A percentile compares a stretch with the other conserved stretches of the same genome.
These are phyloP conservation scores for Linum usitatissimum DNA, from an alignment of 345 rosid species.

Conservation along the genomic window DNA sequence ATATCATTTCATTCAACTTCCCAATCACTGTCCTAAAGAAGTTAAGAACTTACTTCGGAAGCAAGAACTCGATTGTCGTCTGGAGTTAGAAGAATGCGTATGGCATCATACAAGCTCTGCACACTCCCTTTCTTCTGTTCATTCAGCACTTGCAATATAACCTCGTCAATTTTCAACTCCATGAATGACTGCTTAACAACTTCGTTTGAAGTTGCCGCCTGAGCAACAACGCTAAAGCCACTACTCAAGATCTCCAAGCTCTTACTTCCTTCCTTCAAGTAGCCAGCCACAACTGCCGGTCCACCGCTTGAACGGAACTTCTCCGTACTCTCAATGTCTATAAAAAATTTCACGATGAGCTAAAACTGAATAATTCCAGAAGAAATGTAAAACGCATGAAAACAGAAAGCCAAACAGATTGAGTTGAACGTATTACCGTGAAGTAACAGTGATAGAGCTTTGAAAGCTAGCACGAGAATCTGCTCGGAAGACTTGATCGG, in stretches of 20 bases:
- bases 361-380: background rate
- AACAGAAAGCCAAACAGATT: background rate
- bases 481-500: slow-evolving; percentile 14
- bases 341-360: slow-evolving; percentile 4
- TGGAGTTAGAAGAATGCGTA: slow-evolving; percentile 61
- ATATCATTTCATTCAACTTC: background rate
- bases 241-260: slow-evolving; percentile 39
- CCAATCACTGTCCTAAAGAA: background rate
- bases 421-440: slow-evolving; percentile 31
- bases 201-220: slow-evolving; percentile 77
- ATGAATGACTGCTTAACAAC: slow-evolving; percentile 65
- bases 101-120: slow-evolving; percentile 57
- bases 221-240: slow-evolving; percentile 63
- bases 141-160: slow-evolving; percentile 50
- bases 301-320: slow-evolving; percentile 45
- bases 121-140: slow-evolving; percentile 28
- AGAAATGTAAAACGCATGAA: background rate
- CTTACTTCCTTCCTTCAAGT: slow-evolving; percentile 33
- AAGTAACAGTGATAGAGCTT: slow-evolving; percentile 43
- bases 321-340: slow-evolving; percentile 70
- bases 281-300: slow-evolving; percentile 37
- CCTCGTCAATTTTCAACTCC: slow-evolving; percentile 71
- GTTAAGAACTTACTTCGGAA: slow-evolving; percentile 60
- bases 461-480: slow-evolving; percentile 43
- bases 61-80: slow-evolving; percentile 94